phyloP scores from a whole-genome alignment of 805 yeast species.

The Candida vartiovaarae region DNA sequence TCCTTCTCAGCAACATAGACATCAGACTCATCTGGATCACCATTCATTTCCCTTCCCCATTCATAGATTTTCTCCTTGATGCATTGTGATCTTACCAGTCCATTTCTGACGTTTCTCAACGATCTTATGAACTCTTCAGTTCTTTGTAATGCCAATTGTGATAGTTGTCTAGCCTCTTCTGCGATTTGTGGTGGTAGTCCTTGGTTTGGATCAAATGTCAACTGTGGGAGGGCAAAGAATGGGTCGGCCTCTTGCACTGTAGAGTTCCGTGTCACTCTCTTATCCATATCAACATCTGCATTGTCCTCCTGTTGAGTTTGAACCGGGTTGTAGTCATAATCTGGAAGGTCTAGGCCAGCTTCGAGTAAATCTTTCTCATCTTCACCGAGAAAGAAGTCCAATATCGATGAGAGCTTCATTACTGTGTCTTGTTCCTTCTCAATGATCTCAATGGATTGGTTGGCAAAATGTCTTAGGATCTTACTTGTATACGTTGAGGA shows the following conservation, averaged over 20 bases:
- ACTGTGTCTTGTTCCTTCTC: conserved; percentile 77
- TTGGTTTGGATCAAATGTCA: conserved; percentile 34
- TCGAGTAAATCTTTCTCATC: conserved; percentile 65
- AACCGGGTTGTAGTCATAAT: conserved; percentile 37
- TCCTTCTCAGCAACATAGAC: conserved; percentile 29
- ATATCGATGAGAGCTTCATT: conserved; percentile 59
- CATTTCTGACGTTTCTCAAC: conserved; percentile 64
- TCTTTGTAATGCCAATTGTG: conserved; percentile 74
- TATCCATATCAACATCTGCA: conserved; percentile 20
- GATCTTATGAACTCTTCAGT: conserved; percentile 83
- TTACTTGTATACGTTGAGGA: conserved; percentile 55
- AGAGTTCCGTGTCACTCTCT: conserved; percentile 24
- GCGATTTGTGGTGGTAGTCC: conserved; percentile 51
- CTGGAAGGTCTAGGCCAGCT: conserved; percentile 56
- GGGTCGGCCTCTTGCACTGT: conserved; percentile 40
- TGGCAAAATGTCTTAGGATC: conserved; percentile 54
- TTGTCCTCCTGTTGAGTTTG: conserved; percentile 7
- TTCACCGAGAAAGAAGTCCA: conserved; percentile 82
- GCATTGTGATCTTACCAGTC: conserved; percentile 71
- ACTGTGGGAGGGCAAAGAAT: conserved; percentile 58
- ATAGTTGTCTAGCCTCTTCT: conserved; percentile 64
- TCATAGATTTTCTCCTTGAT: conserved; percentile 59
- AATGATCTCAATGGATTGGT: conserved; percentile 67
- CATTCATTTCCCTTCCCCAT: conserved; percentile 87
- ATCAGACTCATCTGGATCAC: conserved; percentile 43